Conservation (phyloP, 768 basidiomycete species). For the Rhizopogon vesiculosus region DNA sequence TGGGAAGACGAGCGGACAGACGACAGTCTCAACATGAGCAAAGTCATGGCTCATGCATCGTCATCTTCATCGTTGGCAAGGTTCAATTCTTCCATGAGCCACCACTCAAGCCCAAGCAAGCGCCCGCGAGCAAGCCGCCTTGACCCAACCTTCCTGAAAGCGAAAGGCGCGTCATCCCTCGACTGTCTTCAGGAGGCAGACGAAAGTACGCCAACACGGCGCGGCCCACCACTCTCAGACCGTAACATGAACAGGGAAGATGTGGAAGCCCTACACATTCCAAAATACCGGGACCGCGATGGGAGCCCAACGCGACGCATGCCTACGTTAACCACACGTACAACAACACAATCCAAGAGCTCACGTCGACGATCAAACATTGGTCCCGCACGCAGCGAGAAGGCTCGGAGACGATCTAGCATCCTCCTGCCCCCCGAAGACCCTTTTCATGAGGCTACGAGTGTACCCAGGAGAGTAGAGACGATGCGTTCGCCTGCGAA, state of each 20-base stretch:
- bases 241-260: constrained; percentile 53
- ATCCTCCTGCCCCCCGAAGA: constrained; percentile 59
- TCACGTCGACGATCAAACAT: constrained; percentile 65
- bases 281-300: constrained; percentile 30
- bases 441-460: constrained; percentile 19
- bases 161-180: constrained; percentile 45
- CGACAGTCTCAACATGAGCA: constrained; percentile 61
- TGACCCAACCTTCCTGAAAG: constrained; percentile 61
- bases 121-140: constrained; percentile 63
- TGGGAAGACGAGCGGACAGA: constrained; percentile 91
- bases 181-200: constrained; percentile 71
- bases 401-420: constrained; percentile 70
- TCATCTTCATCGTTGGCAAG: constrained; percentile 34
- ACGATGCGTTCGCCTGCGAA: constrained; percentile 52
- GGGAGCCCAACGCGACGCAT: constrained; percentile 48
- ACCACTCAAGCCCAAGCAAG: constrained; percentile 22
- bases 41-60: constrained; percentile 28
- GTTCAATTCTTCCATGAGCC: constrained; percentile 6
- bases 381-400: constrained; percentile 72
- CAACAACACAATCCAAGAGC: constrained; percentile 32
- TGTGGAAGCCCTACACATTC: constrained; percentile 22
- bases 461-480: constrained; percentile 38
- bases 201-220: constrained; percentile 41
- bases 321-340: constrained; percentile 40
- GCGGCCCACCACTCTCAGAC: constrained; percentile 49